Evolutionary conservation across 148 eudicot genomes (phyloP), one percentile per base, ranked within the genome.

Genomic region (Agrostemma githago): DNA sequence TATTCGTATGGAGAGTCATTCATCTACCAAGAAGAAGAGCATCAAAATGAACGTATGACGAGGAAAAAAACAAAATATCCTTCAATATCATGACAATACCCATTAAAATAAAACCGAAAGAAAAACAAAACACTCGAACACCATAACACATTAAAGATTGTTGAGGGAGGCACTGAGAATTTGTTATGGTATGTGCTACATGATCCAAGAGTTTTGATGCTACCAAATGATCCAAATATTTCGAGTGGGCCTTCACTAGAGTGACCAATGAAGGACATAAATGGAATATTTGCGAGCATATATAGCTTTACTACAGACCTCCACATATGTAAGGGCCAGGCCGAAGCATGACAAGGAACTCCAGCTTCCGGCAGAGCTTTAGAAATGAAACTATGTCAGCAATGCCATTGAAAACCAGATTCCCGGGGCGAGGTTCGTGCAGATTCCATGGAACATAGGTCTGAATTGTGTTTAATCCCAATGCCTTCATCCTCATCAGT

Each of bases 401-500:
- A 82, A 94, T 85, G 68, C 96, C 98, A 78, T 87, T 79, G 62
- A 94, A 94, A 62, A 80, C 83, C 77, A 89, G 69, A 63, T 92
- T 80, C 10, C 92, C 96, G 71, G 76, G 85, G 62, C 68, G 85
- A 37, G 97, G 97, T 84, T 94, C 98, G 74, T 94, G 98, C 78
- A 94, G 66, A 85, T 94, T 94, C 98, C 98, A 94, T 4, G 98
- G 98, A 70, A 94, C 92, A 76, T 94, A 94, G 59, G 96, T 91
- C 78, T 94, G 98, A 80, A 94, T 86, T 10, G 97, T 86, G 82
- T 94, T 94, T 80, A 94, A 87, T 38, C 98, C 98, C 86, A 94
- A 83, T 56, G 98, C 97, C 85, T 94, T 94, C 68, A 89, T 90
- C 81, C 89, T 86, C 85, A 88, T 73, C 81, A 91, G 81, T 80